phyloP scores from a whole-genome alignment of 2,329 filamentous ascomycete species.

The Emmonsia crescens region DNA sequence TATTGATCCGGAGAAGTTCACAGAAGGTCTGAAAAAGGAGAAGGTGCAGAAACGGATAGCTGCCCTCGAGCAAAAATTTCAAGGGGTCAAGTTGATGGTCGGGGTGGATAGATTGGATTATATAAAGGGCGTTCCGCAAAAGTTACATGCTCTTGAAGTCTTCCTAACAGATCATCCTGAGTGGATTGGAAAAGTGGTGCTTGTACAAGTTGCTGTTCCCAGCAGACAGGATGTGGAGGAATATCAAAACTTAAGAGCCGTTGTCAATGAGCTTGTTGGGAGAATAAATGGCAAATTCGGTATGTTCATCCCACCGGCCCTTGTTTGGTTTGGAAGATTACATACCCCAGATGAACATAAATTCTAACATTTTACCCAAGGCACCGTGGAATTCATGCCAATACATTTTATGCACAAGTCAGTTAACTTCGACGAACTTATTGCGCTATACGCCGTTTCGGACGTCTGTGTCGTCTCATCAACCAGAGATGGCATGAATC shows the following conservation, averaged over 20 bases:
- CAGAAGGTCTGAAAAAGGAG: conserved; percentile 73
- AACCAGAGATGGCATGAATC: conserved; percentile 97
- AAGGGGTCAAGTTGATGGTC: conserved; percentile 91
- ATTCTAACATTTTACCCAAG: conserved; percentile 23
- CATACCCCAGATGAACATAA: background rate
- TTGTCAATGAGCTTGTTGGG: conserved; percentile 93
- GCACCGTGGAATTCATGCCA: conserved; percentile 96
- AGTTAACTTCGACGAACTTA: conserved; percentile 86
- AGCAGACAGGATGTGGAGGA: conserved; percentile 94
- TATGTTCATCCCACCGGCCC: conserved; percentile 19
- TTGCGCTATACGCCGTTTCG: conserved; percentile 82
- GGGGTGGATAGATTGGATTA: conserved; percentile 95
- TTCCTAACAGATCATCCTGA: conserved; percentile 95
- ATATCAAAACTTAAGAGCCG: conserved; percentile 89
- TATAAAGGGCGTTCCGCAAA: conserved; percentile 97
- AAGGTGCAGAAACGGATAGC: conserved; percentile 82
- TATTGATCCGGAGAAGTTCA: conserved; percentile 94
- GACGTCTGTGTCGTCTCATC: conserved; percentile 89
- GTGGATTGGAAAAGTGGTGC: conserved; percentile 93
- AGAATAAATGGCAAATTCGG: conserved; percentile 94
- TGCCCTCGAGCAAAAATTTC: conserved; percentile 77
- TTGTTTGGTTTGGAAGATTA: background rate
- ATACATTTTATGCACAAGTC: conserved; percentile 98
- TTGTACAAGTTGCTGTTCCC: conserved; percentile 92
- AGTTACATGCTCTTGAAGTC: conserved; percentile 89